These are phyloP conservation scores for Euphorbia pulcherrima DNA, from an alignment of 345 rosid species.

Conservation along the genomic window DNA sequence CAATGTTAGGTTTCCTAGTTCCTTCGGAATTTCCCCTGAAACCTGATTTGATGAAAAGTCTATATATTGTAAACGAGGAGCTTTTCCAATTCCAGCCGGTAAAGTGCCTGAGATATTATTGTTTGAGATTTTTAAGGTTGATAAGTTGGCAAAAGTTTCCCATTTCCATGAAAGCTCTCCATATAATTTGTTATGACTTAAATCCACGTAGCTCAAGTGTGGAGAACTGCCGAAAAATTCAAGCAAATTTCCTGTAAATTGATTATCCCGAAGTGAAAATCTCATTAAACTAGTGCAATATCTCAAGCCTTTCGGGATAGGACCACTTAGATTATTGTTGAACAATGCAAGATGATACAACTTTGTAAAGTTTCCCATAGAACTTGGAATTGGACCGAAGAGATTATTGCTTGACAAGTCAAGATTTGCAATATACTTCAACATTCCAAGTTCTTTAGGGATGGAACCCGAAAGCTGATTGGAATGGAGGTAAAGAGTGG, in stretches of 20 bases:
- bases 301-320: conserved; percentile 23
- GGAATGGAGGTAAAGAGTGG: conserved; percentile 2
- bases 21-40: conserved; percentile 11
- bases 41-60: conserved; percentile 19
- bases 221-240: conserved; percentile 28
- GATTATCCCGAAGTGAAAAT: conserved; percentile 23
- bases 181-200: conserved; percentile 30
- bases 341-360: conserved; percentile 12
- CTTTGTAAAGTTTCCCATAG: conserved; percentile 11
- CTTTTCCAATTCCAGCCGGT: conserved; percentile 23
- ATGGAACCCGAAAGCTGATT: conserved; percentile 23
- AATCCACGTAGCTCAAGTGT: conserved; percentile 22
- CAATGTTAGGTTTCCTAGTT: conserved; percentile 11
- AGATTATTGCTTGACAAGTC: too few species aligned
- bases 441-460: too few species aligned
- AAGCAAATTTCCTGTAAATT: conserved; percentile 24
- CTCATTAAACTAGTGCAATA: conserved; percentile 36
- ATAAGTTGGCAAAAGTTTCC: background rate
- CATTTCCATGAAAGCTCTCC: conserved; percentile 26
- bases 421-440: too few species aligned
- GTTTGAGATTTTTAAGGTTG: background rate
- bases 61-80: conserved; percentile 11
- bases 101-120: conserved; percentile 14
- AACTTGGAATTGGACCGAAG: conserved; percentile 6
- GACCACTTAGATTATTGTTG: conserved; percentile 28